Conservation (phyloP, 176 grass and related monocot species). For the Thalia dealbata region DNA sequence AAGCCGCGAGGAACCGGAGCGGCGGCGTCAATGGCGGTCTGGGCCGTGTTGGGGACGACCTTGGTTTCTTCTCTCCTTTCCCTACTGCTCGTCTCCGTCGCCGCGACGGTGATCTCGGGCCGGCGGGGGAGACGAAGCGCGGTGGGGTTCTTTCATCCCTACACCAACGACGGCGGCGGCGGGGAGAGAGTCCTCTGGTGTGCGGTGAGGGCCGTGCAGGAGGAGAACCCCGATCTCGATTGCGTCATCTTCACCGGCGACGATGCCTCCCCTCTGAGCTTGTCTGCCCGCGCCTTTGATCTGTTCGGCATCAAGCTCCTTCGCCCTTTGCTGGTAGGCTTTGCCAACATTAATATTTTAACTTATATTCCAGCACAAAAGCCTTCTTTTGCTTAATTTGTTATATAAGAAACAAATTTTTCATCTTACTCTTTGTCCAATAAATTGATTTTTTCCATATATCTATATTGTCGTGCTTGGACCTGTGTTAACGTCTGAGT, state of each 20-base stretch:
- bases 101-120: constrained; percentile 5
- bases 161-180: constrained; percentile 88
- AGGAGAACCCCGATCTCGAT: constrained; percentile 50
- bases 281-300: constrained; percentile 45
- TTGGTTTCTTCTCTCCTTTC: constrained; percentile 21
- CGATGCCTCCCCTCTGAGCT: constrained; percentile 48
- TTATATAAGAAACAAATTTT: neutral
- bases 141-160: constrained; percentile 78
- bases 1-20: neutral
- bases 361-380: neutral
- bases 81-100: constrained; percentile 4
- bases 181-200: constrained; percentile 96
- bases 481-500: neutral
- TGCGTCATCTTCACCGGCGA: constrained; percentile 74
- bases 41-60: constrained; percentile 20
- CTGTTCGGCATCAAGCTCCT: constrained; percentile 66
- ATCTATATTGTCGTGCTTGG: neutral
- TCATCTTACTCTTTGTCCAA: neutral
- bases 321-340: constrained; percentile 46
- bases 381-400: neutral
- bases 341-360: neutral
- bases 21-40: constrained; percentile 35
- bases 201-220: constrained; percentile 66
- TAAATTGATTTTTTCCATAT: neutral
- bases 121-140: constrained; percentile 13